Evolutionary conservation across 2,329 filamentous ascomycete species (phyloP), one percentile per base, ranked within the genome.

Genomic region (Clarireedia monteithiana): DNA sequence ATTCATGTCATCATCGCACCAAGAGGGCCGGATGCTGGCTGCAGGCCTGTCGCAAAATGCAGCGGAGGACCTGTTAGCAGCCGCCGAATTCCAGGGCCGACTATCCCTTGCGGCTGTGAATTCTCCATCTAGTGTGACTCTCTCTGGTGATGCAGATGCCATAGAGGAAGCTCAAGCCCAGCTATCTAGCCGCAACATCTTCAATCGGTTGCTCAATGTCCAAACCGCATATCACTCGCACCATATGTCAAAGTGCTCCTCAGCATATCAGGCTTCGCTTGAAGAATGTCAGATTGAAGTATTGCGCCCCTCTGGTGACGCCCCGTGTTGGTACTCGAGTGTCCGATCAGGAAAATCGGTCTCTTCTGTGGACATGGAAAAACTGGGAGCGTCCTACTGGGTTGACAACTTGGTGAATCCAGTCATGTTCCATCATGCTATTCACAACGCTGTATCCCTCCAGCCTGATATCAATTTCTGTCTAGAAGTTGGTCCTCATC

Each of bases 401-500:
- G 17, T 12, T 17, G 24, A 14, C 24, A 79, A 78, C 51, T 62
- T 79, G 63, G 30, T 45, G 12, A 46, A 46, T 4, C 38, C 52
- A 6, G 57, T 58, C 4, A 36, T 49, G 12, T 57, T 58, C 48
- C 42, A 24, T 17, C 42, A 50, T 10, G 52, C 58, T 15, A 17
- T 58, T 5, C 14, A 14, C 10, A 23, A 34, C 3, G 30, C 52
- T 26, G 20, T n/a, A 48, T 24, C 17, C 12, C 39, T 14, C 54
- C 20, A 3, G 20, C 20, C 20, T 20, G 20, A 20, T 20, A 20
- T 51, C 14, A 42, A 59, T 63, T 1, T 53, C 26, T 50, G 63
- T 0, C 15, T 71, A 2, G 70, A 71, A 53, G 50, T 72, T n/a
- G 70, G 72, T 0, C 68, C 71, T 1, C 71, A 73, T 55, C 60